These are phyloP conservation scores for Rutstroemia sp. DNA, from an alignment of 2,329 filamentous ascomycete species.

Conservation along the genomic window DNA sequence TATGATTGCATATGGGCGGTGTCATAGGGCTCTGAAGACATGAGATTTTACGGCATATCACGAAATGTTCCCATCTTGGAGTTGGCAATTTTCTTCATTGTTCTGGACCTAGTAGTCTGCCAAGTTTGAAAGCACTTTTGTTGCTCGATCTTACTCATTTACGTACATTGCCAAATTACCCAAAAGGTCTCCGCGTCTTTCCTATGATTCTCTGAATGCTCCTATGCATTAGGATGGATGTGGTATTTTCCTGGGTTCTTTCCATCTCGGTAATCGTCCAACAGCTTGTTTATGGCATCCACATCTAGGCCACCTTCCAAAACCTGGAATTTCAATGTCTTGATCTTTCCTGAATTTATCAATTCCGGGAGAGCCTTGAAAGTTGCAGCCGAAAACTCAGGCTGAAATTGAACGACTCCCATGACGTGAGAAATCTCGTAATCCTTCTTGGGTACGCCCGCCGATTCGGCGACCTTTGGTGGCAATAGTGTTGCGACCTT, in stretches of 20 bases:
- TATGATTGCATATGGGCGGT: no score
- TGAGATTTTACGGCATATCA: no score
- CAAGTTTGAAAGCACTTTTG: no score
- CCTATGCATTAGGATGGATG: constrained; percentile 5
- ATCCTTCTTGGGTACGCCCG: not conserved
- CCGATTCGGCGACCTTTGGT: not conserved
- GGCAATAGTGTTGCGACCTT: not conserved
- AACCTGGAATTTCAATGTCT: constrained; percentile 2
- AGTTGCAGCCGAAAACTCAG: not conserved
- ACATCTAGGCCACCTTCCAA: constrained; percentile 5
- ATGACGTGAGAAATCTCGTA: not conserved
- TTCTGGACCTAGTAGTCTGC: no score
- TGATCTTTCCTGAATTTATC: constrained; percentile 2
- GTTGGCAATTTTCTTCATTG: no score
- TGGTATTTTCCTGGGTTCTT: constrained; percentile 8
- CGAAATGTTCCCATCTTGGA: no score
- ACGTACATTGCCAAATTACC: no score
- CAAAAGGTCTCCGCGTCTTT: not conserved
- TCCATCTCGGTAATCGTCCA: constrained; percentile 8
- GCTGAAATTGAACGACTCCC: not conserved
- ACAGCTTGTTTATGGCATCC: constrained; percentile 1
- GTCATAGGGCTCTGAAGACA: no score
- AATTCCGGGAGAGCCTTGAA: not conserved
- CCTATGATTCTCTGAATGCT: not conserved
- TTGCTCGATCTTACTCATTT: not conserved